Conservation (phyloP, 2,329 filamentous ascomycete species). For the Verticillium longisporum region DNA sequence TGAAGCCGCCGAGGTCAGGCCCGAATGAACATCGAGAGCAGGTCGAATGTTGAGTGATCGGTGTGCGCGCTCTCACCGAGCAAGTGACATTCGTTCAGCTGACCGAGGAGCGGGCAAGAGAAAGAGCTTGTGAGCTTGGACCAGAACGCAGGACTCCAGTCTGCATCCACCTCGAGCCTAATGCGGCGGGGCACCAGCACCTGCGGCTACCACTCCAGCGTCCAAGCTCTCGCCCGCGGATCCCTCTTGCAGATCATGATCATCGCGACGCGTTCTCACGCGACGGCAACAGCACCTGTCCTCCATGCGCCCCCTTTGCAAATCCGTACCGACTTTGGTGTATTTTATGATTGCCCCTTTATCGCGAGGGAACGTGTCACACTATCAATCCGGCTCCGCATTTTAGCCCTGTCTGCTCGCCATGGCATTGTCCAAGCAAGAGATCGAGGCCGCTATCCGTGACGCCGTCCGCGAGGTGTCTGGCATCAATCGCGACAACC, state of each 20-base stretch:
- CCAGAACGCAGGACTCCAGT: background rate
- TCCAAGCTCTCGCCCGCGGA: background rate
- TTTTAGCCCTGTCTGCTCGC: background rate
- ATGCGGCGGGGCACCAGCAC: too few species aligned
- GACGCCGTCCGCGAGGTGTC: conserved; percentile 40
- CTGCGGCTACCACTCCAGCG: too few species aligned
- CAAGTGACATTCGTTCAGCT: background rate
- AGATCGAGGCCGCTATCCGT: conserved; percentile 38
- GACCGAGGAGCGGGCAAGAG: background rate
- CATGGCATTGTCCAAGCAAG: conserved; percentile 34
- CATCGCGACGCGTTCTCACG: background rate
- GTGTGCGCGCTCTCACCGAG: background rate
- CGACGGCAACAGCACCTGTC: background rate
- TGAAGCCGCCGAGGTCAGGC: background rate
- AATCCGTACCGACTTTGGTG: background rate
- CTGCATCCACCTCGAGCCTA: too few species aligned
- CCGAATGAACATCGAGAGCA: background rate
- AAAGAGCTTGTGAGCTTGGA: background rate
- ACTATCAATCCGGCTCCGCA: background rate
- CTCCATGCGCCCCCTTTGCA: background rate
- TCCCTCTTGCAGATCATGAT: background rate
- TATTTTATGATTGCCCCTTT: too few species aligned
- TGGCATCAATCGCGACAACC: conserved; percentile 32
- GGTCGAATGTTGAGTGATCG: background rate
- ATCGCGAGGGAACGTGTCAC: background rate